phyloP scores from a whole-genome alignment of 306 rosid species.

The Malus asiatica region DNA sequence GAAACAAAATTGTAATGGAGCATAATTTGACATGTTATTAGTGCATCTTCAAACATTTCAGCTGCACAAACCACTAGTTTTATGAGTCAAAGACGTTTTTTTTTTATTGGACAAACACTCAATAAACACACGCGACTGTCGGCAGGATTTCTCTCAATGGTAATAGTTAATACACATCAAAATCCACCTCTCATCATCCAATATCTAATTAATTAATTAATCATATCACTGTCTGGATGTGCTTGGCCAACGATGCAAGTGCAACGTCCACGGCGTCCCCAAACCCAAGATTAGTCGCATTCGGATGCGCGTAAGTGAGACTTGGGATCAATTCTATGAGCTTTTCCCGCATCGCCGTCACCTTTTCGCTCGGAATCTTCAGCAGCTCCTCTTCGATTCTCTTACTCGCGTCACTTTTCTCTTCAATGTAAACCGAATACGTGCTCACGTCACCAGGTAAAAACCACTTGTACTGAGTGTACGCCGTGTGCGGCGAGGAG shows the following conservation, averaged over 20 bases:
- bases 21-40: no score
- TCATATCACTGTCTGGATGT: neutral
- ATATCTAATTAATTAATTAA: neutral
- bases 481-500: conserved; percentile 13
- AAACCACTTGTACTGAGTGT: conserved; percentile 7
- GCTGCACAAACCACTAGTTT: no score
- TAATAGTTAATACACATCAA: neutral
- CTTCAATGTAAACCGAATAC: neutral
- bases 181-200: neutral
- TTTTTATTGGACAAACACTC: no score
- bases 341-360: neutral
- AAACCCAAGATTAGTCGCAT: conserved; percentile 2
- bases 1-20: no score
- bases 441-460: neutral
- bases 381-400: neutral
- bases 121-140: no score
- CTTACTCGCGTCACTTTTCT: conserved; percentile 5
- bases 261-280: conserved; percentile 1
- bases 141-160: no score
- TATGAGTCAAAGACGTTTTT: no score
- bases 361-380: neutral
- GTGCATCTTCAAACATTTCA: no score
- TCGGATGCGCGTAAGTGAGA: conserved; percentile 9
- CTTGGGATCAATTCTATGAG: conserved; percentile 1
- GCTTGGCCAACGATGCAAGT: neutral